A percentile compares a stretch with the other conserved stretches of the same genome.
Conservation (phyloP, 768 basidiomycete genomes). For the Symmetrospora coprosmae region DNA sequence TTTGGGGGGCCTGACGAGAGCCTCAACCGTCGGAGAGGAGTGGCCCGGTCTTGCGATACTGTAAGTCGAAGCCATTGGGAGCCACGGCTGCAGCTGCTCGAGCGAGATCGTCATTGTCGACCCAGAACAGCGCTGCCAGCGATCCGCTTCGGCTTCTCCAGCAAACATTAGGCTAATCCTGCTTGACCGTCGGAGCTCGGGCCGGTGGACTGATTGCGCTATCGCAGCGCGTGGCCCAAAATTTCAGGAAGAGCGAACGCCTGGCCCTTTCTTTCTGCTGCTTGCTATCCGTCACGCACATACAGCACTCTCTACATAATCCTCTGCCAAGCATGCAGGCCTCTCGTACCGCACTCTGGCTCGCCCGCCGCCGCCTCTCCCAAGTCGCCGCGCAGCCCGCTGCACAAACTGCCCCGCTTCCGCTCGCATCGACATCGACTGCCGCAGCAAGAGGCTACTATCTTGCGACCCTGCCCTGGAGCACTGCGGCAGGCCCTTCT, state of each 20-base stretch:
- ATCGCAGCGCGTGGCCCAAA: too few species aligned
- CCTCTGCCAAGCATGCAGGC: not conserved
- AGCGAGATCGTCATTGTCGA: too few species aligned
- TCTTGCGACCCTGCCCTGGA: constrained; percentile 16
- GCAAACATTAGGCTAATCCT: too few species aligned
- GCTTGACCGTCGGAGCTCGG: too few species aligned
- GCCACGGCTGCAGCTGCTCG: too few species aligned
- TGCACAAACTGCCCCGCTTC: not conserved
- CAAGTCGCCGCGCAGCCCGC: not conserved
- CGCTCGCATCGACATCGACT: not conserved
- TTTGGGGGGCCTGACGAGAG: not conserved
- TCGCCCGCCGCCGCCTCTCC: not conserved
- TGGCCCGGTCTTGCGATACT: not conserved
- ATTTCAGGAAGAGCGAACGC: too few species aligned
- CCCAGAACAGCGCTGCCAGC: too few species aligned
- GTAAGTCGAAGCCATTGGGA: not conserved
- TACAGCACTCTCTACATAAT: too few species aligned
- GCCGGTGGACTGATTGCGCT: too few species aligned
- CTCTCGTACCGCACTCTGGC: not conserved
- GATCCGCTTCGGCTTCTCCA: too few species aligned
- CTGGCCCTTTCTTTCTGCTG: not conserved
- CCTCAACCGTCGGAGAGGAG: not conserved
- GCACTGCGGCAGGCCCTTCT: not conserved
- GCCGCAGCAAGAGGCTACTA: not conserved
- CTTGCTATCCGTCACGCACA: not conserved